Evolutionary conservation across 495 filamentous ascomycete species (phyloP), one percentile per base, ranked within the genome.

Genomic region (Penicillium roqueforti): DNA sequence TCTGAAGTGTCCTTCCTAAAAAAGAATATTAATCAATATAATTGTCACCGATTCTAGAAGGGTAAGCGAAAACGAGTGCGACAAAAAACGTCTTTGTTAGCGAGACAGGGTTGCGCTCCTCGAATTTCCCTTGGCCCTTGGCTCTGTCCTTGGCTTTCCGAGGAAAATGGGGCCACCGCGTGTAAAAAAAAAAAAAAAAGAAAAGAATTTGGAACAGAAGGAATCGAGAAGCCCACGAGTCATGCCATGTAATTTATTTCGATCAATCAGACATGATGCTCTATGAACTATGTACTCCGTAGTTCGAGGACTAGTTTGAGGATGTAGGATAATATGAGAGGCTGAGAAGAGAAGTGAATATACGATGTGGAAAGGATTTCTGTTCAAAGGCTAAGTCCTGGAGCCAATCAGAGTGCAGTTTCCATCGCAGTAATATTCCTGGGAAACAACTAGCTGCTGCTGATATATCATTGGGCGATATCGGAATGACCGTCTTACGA

Each of bases 201-300:
- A 25, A 20, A 26, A 19, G 7, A 46, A 37, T 13, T 31, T n/a
- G 32, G 9, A 46, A 23, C 32, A 11, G 14, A 38, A 22, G 23
- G 8, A 32, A 47, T n/a, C n/a, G 22, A 32, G 22, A 31, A 41
- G 39, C 51, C 47, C 62, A 55, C 56, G 62, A 62, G 59, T 58
- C 53, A 59, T 23, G 59, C 54, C 59, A 59, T 59, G 59, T 47
- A 45, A 51, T 37, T 44, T 48, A 16, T 20, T n/a, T n/a, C n/a
- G n/a, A n/a, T n/a, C n/a, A n/a, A n/a, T n/a, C n/a, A n/a, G n/a
- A n/a, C n/a, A n/a, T n/a, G n/a, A n/a, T n/a, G n/a, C n/a, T n/a
- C n/a, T n/a, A n/a, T n/a, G n/a, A n/a, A n/a, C n/a, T n/a, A n/a
- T n/a, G n/a, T n/a, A n/a, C n/a, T n/a, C n/a, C n/a, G n/a, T n/a